These are phyloP conservation scores for Ganoderma meredithae DNA, from an alignment of 1,284 basidiomycete species.

Conservation along the genomic window DNA sequence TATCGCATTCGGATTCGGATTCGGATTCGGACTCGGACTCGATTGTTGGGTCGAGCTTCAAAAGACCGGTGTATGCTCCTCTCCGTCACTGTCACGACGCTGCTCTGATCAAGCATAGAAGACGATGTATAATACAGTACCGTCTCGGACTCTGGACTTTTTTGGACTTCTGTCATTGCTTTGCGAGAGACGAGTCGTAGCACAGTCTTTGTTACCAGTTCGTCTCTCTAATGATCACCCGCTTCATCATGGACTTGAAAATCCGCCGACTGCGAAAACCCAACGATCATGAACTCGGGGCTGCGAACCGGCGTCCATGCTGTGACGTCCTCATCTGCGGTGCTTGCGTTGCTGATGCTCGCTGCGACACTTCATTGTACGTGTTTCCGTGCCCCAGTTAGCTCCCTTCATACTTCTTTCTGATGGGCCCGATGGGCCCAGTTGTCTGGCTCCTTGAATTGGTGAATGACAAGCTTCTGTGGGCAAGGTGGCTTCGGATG, in stretches of 20 bases:
- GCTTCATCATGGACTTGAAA: background rate
- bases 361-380: background rate
- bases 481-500: background rate
- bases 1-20: background rate
- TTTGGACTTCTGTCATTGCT: background rate
- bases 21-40: background rate
- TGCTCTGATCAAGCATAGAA: background rate
- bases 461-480: background rate
- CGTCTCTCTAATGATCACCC: background rate
- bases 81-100: background rate
- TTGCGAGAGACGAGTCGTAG: background rate
- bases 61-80: background rate
- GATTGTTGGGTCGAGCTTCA: background rate
- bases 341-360: background rate
- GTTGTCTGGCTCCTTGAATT: too few species aligned
- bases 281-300: background rate
- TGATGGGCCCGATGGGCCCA: too few species aligned
- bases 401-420: background rate
- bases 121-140: background rate
- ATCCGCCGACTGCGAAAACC: background rate
- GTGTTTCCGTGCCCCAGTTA: background rate
- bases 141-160: background rate
- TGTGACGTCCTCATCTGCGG: background rate
- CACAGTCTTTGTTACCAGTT: background rate
- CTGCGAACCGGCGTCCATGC: too few species aligned